Conservation (phyloP, 2,329 filamentous ascomycete genomes). For the Aspergillus japonicus region DNA sequence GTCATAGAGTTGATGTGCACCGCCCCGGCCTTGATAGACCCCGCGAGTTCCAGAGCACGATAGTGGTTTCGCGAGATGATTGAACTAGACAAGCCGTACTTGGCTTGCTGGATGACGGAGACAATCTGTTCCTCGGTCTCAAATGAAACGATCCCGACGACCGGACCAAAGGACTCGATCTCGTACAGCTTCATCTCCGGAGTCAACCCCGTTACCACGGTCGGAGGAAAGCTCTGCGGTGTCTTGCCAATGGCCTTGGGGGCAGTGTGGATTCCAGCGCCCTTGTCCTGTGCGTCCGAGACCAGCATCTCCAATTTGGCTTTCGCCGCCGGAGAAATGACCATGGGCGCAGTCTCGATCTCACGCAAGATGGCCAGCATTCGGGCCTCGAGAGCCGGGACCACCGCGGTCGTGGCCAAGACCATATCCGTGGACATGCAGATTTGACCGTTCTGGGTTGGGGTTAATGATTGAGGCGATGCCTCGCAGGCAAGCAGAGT, state of each 20-base stretch:
- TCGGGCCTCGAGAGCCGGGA: neutral
- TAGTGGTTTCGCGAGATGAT: neutral
- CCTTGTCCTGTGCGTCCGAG: conserved; percentile 50
- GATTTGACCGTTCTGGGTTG: conserved; percentile 61
- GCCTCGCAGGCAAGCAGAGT: too few species aligned
- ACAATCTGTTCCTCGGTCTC: conserved; percentile 15
- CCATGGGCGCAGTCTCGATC: neutral
- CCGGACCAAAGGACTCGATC: conserved; percentile 33
- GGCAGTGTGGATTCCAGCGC: conserved; percentile 45
- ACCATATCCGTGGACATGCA: conserved; percentile 80
- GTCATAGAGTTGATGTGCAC: conserved; percentile 64
- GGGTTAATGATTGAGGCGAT: too few species aligned
- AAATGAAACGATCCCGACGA: conserved; percentile 23
- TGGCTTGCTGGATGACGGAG: neutral
- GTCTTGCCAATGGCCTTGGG: neutral
- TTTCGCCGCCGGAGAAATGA: too few species aligned
- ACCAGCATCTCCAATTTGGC: too few species aligned
- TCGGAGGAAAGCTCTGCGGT: neutral
- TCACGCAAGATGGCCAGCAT: neutral
- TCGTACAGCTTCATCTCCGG: conserved; percentile 21
- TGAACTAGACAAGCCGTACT: conserved; percentile 2
- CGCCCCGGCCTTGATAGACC: conserved; percentile 31
- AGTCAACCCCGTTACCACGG: conserved; percentile 10
- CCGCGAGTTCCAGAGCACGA: conserved; percentile 4
- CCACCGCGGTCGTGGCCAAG: conserved; percentile 24